Evolutionary conservation across 148 eudicot species (phyloP).

Genomic region (Camellia granthamiana): DNA sequence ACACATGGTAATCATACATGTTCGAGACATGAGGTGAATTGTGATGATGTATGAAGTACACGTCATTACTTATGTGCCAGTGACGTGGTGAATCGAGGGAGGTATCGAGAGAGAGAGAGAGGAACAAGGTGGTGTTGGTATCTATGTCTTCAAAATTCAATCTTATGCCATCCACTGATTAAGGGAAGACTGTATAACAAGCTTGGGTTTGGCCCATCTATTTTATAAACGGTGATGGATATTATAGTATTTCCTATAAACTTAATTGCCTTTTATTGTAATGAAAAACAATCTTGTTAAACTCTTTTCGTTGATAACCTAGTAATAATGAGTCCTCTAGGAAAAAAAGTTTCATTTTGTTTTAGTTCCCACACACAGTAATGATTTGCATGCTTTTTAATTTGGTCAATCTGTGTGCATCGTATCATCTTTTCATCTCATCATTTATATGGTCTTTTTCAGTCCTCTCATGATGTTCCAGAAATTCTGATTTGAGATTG

Average conservation of each 20-base stretch:
- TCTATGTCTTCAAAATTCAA: too few relatives aligned
- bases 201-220: background rate
- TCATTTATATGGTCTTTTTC: background rate
- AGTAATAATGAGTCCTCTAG: background rate
- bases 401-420: background rate
- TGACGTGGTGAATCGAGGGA: too few relatives aligned
- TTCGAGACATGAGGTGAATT: too few relatives aligned
- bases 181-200: too few relatives aligned
- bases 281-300: background rate
- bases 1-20: too few relatives aligned
- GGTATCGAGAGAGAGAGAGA: too few relatives aligned
- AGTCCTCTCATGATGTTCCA: background rate
- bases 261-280: background rate
- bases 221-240: background rate
- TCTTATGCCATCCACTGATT: too few relatives aligned
- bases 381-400: background rate
- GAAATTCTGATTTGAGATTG: background rate
- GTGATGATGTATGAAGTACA: too few relatives aligned
- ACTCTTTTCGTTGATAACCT: background rate
- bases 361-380: background rate
- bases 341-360: background rate
- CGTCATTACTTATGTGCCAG: too few relatives aligned
- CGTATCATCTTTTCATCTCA: background rate
- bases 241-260: too few relatives aligned
- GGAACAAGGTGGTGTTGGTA: too few relatives aligned